Evolutionary conservation across 2,329 filamentous ascomycete genomes (phyloP), one percentile per base, ranked within the genome.

Genomic region (Fusarium udum): DNA sequence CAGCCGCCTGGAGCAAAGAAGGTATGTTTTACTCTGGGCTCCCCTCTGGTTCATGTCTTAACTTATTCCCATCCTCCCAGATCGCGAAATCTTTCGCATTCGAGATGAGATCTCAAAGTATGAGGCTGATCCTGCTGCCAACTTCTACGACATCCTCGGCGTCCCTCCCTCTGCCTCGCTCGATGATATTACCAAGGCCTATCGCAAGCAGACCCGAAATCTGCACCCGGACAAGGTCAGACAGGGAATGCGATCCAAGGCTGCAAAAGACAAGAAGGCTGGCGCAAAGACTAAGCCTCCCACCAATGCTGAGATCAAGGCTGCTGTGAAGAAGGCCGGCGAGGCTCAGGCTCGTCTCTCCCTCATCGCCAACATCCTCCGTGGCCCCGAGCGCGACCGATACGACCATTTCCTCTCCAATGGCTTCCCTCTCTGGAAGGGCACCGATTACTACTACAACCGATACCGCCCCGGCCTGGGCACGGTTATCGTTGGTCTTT

Each of bases 371-470:
- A 93, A 94, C 79, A 93, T 99, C 79, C 91, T 99, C 59, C 91
- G 93, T 77, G 94, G 95, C 3, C 86, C 92, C 7, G 89, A 89
- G 61, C 90, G 96, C 72, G 93, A 94, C 76, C 92, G 96, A 72
- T 99, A 99, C 83, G 95, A 99, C 82, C 92, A 98, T 83, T 99
- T 98, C 85, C 84, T 98, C 69, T 85, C 86, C 81, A 95, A 98
- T 83, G 96, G 96, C 70, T 99, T 99, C 85, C 96, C 96, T 37
- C 90, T 90, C 63, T 99, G 96, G 96, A 95, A 95, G 85, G 96
- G 96, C 66, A 98, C 95, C 49, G 95, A 96, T 71, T 99, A 99
- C 88, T 99, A 98, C 88, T 99, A 99, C 86, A 91, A 91, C 78
- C 92, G 96, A 65, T 98, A 95, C 88, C 90, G 96, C 26, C 96